Conservation (phyloP, 2,329 filamentous ascomycete genomes). For the Beauveria varroae region DNA sequence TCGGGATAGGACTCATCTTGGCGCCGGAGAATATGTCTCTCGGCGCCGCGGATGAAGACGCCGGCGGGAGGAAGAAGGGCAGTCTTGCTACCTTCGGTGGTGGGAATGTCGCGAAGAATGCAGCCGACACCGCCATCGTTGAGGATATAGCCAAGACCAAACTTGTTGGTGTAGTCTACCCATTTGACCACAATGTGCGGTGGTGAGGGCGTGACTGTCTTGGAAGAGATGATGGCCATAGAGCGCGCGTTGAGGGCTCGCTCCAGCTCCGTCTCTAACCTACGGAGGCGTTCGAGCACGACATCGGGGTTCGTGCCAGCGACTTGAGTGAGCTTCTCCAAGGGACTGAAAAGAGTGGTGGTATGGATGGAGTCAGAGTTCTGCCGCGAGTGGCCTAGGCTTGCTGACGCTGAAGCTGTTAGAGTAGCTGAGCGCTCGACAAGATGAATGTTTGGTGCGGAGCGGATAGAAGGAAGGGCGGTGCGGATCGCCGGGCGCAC, state of each 20-base stretch:
- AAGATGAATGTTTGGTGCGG: constrained; percentile 21
- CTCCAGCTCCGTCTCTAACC: constrained; percentile 53
- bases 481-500: constrained; percentile 6
- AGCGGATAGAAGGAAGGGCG: constrained; percentile 15
- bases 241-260: constrained; percentile 55
- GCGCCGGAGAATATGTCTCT: constrained; percentile 59
- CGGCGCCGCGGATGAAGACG: constrained; percentile 63
- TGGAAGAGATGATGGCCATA: constrained; percentile 51
- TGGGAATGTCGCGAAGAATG: constrained; percentile 50
- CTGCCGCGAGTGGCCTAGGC: constrained; percentile 20
- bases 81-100: constrained; percentile 40
- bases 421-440: constrained; percentile 24
- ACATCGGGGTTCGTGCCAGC: constrained; percentile 49
- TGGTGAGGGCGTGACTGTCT: constrained; percentile 46
- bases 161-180: constrained; percentile 86
- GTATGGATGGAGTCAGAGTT: constrained; percentile 26
- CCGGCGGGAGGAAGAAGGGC: constrained; percentile 60
- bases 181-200: constrained; percentile 67
- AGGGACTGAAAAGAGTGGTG: constrained; percentile 48
- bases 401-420: constrained; percentile 20
- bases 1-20: constrained; percentile 49
- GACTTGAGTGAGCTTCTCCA: constrained; percentile 43
- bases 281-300: constrained; percentile 47
- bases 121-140: constrained; percentile 77
- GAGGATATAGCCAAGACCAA: constrained; percentile 75